A percentile compares a stretch with the other conserved stretches of the same genome.
Evolutionary conservation across 306 rosid genomes (phyloP).

Genomic region (Styphnolobium japonicum): DNA sequence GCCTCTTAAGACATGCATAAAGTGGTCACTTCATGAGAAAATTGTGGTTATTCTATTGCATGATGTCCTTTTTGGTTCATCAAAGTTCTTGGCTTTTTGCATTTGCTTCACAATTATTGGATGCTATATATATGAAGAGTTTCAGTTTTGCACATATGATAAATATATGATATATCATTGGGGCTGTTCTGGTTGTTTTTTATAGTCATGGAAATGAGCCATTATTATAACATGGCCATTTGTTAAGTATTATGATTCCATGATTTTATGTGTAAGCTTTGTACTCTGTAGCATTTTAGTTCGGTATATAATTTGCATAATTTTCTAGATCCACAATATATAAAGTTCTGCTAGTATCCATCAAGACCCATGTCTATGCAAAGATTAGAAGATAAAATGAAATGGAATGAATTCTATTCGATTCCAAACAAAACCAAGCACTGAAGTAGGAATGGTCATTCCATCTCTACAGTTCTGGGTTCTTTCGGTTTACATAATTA

Average conservation of each 20-base stretch:
- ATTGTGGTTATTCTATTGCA: not conserved
- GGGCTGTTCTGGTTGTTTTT: not conserved
- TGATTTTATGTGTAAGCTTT: not conserved
- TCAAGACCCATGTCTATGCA: not conserved
- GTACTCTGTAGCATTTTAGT: not conserved
- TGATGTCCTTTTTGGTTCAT: not conserved
- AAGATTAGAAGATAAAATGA: not conserved
- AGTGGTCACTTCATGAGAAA: not conserved
- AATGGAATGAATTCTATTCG: too few relatives aligned
- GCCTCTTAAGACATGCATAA: too few relatives aligned
- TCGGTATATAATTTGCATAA: not conserved
- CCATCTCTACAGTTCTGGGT: not conserved
- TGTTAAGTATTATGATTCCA: not conserved
- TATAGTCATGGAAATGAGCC: not conserved
- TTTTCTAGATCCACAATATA: not conserved
- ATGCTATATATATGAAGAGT: not conserved
- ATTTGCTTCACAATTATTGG: not conserved
- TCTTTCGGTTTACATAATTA: too few relatives aligned
- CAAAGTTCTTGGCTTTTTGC: not conserved
- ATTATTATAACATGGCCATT: not conserved
- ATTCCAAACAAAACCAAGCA: too few relatives aligned
- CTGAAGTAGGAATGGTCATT: too few relatives aligned
- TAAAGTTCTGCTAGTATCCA: not conserved
- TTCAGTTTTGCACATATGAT: not conserved
- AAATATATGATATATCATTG: not conserved